Evolutionary conservation across 169 alveolate species (phyloP).

Genomic region (Eimeria brunetti): DNA sequence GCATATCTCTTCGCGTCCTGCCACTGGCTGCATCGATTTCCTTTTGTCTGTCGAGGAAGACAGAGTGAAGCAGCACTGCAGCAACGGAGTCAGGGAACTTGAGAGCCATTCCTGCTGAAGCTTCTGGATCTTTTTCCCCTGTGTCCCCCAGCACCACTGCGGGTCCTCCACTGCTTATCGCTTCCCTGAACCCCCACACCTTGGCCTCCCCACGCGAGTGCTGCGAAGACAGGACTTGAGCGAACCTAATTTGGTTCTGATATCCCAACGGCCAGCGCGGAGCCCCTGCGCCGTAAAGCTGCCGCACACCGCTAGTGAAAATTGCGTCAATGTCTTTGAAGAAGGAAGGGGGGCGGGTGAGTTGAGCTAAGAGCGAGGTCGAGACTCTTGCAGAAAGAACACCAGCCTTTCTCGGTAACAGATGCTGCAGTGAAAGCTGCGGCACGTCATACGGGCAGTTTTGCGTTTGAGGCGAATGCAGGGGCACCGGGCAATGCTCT

Average conservation of each 20-base stretch:
- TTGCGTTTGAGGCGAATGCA: conserved; percentile 1
- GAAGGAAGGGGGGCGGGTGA: conserved; percentile 71
- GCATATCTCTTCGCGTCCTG: background rate
- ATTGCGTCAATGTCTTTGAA: conserved; percentile 37
- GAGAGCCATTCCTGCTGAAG: conserved; percentile 71
- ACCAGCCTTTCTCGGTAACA: conserved; percentile 64
- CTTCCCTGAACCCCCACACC: conserved; percentile 56
- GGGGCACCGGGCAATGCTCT: conserved; percentile 26
- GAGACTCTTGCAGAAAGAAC: conserved; percentile 71
- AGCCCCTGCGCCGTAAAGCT: conserved; percentile 47
- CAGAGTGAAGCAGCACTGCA: conserved; percentile 56
- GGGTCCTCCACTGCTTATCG: conserved; percentile 25
- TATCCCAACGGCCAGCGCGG: conserved; percentile 56
- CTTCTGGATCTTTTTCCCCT: conserved; percentile 77
- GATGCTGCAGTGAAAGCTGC: background rate
- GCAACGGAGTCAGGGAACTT: conserved; percentile 13
- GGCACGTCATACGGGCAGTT: conserved; percentile 39
- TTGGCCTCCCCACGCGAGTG: conserved; percentile 74
- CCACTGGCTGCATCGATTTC: background rate
- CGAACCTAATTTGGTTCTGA: conserved; percentile 34
- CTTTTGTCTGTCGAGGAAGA: conserved; percentile 34
- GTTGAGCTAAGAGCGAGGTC: background rate
- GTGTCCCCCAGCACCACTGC: conserved; percentile 71
- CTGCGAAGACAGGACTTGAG: conserved; percentile 56
- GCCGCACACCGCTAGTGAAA: conserved; percentile 61